These are phyloP conservation scores for Musa itinerans DNA, from an alignment of 176 grass and related monocot genomes.

Conservation along the genomic window DNA sequence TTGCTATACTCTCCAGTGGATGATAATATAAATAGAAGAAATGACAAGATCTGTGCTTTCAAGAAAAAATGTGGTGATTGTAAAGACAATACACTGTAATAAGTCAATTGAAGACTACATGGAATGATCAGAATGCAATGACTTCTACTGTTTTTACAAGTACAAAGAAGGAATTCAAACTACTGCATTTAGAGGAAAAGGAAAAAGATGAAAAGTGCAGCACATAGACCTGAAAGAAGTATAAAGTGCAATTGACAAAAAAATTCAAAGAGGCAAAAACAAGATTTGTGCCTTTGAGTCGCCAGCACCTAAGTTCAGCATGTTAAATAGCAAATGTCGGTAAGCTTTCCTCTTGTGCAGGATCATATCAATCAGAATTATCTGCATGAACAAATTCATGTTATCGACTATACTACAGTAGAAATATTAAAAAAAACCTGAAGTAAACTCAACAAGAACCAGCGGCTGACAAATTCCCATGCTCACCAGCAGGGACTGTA, in stretches of 20 bases:
- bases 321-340: constrained; percentile 77
- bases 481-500: neutral
- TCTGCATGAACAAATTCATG: constrained; percentile 24
- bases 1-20: too few species aligned
- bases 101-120: neutral
- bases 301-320: constrained; percentile 50
- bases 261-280: neutral
- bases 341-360: constrained; percentile 87
- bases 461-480: neutral
- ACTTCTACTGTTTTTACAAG: neutral
- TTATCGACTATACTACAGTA: neutral
- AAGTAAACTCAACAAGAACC: neutral
- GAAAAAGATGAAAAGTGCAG: neutral
- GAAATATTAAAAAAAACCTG: neutral
- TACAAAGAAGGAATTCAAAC: neutral
- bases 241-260: neutral
- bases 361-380: constrained; percentile 93
- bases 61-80: neutral
- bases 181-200: neutral
- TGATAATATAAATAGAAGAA: neutral
- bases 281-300: constrained; percentile 38
- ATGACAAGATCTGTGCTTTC: neutral
- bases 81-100: too few species aligned
- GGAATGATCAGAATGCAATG: neutral
- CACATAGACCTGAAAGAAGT: neutral